A percentile compares a stretch with the other conserved stretches of the same genome.
Conservation (phyloP, 1,139 yeast genomes). For the Diutina neorugosa region DNA sequence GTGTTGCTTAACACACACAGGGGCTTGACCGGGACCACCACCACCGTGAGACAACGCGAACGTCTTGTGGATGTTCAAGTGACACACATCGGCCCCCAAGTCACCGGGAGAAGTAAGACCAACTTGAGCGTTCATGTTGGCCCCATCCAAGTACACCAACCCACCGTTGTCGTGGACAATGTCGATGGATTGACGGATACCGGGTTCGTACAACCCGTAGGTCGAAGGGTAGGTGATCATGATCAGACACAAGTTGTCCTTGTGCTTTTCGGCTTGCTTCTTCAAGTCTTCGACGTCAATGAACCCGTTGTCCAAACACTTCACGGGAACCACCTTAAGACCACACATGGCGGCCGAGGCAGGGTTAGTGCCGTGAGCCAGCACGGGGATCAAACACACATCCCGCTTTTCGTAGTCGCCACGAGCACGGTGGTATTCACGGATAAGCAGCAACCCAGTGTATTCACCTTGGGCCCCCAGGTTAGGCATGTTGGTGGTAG, state of each 20-base stretch:
- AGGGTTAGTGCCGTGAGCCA: slow-evolving; percentile 98
- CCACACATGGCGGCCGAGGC: slow-evolving; percentile 99
- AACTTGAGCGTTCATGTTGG: slow-evolving; percentile 98
- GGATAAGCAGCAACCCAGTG: slow-evolving; percentile 82
- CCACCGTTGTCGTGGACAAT: slow-evolving; percentile 82
- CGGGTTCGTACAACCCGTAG: slow-evolving; percentile 91
- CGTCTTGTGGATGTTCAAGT: slow-evolving; percentile 89
- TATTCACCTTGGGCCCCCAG: slow-evolving; percentile 99
- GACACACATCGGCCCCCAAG: slow-evolving; percentile 98
- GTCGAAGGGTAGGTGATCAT: slow-evolving; percentile 98
- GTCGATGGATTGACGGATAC: slow-evolving; percentile 73
- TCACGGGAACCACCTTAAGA: slow-evolving; percentile 82
- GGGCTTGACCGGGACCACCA: slow-evolving; percentile 99
- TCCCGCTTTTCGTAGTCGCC: slow-evolving; percentile 65
- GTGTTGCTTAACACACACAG: slow-evolving; percentile 85
- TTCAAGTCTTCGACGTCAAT: slow-evolving; percentile 69
- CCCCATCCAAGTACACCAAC: slow-evolving; percentile 95
- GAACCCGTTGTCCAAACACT: slow-evolving; percentile 77
- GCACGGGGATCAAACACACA: slow-evolving; percentile 86
- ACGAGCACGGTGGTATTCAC: slow-evolving; percentile 58
- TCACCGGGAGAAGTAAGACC: slow-evolving; percentile 97
- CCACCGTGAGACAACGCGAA: slow-evolving; percentile 98
- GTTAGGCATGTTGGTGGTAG: slow-evolving; percentile 88
- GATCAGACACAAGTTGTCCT: slow-evolving; percentile 66
- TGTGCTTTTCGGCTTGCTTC: slow-evolving; percentile 60